Evolutionary conservation across 2,329 filamentous ascomycete genomes (phyloP).

Genomic region (Verticillium nonalfalfae): DNA sequence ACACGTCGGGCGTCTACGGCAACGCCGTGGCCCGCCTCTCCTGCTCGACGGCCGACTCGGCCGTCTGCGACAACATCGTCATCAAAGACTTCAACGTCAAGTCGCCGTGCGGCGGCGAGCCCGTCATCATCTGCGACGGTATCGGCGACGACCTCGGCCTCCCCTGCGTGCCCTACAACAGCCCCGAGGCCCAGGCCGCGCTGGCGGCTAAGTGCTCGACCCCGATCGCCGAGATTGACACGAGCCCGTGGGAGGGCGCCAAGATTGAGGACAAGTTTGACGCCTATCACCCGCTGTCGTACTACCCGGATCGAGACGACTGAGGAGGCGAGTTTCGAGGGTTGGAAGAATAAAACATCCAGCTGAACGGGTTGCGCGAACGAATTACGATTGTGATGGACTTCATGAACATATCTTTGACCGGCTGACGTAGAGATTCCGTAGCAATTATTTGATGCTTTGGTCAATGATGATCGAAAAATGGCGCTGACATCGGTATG

Average conservation of each 20-base stretch:
- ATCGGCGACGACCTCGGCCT: conserved; percentile 27
- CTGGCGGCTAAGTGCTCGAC: conserved; percentile 7
- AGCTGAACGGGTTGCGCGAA: not conserved
- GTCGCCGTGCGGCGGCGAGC: conserved; percentile 36
- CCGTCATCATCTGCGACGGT: conserved; percentile 44
- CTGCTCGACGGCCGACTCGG: conserved; percentile 44
- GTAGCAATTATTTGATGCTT: too few species aligned
- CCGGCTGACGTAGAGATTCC: too few species aligned
- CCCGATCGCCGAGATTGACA: conserved; percentile 4
- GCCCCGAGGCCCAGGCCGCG: conserved; percentile 3
- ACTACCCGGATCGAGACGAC: not conserved
- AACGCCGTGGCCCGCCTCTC: conserved; percentile 47
- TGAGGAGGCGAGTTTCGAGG: not conserved
- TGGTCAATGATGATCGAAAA: too few species aligned
- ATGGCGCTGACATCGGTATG: too few species aligned
- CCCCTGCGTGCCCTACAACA: conserved; percentile 19
- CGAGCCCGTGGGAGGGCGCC: conserved; percentile 2
- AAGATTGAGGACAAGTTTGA: not conserved
- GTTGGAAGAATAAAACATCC: not conserved
- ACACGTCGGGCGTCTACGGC: conserved; percentile 49
- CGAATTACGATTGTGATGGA: not conserved
- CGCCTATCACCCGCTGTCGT: conserved; percentile 1
- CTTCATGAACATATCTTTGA: not conserved
- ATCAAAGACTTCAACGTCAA: conserved; percentile 49
- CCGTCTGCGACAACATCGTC: conserved; percentile 49